phyloP scores from a whole-genome alignment of 805 yeast species.

The Candida ascalaphidarum region DNA sequence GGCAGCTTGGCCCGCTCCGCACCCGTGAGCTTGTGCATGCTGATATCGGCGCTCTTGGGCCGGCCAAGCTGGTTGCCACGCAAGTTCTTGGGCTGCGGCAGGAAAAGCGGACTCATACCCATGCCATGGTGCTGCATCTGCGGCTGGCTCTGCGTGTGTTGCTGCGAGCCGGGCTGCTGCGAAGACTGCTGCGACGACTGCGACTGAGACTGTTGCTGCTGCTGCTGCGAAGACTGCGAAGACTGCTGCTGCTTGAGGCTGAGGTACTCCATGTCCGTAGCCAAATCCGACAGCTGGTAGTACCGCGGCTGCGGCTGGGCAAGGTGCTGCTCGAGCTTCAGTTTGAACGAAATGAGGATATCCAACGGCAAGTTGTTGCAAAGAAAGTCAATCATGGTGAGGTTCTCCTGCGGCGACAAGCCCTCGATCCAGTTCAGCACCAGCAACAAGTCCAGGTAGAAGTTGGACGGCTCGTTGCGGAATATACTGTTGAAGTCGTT shows the following conservation, averaged over 20 bases:
- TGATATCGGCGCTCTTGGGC: no score
- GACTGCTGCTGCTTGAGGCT: constrained; percentile 2
- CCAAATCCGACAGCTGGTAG: constrained; percentile 3
- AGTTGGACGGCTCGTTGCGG: constrained; percentile 4
- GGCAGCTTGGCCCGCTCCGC: constrained; percentile 33
- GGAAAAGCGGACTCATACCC: no score
- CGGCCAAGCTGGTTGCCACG: constrained; percentile 7
- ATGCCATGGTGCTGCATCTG: no score
- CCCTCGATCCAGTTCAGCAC: constrained; percentile 23
- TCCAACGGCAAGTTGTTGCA: constrained; percentile 44
- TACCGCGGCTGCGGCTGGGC: constrained; percentile 5
- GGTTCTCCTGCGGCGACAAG: constrained; percentile 42
- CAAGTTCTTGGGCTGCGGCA: constrained; percentile 2
- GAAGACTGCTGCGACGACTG: no score
- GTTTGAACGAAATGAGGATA: constrained; percentile 38
- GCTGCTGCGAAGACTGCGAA: constrained; percentile 6
- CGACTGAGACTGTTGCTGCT: constrained; percentile 8
- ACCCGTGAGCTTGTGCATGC: no score
- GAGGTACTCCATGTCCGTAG: constrained; percentile 7
- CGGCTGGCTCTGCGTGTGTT: no score
- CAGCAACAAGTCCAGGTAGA: constrained; percentile 38
- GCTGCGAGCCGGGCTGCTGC: no score
- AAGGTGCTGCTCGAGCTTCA: not conserved
- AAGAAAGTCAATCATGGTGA: constrained; percentile 46
- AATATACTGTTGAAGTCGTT: constrained; percentile 21